Evolutionary conservation across 1,139 yeast species (phyloP), one percentile per base, ranked within the genome.

Genomic region (Tardiomyces blankii): DNA sequence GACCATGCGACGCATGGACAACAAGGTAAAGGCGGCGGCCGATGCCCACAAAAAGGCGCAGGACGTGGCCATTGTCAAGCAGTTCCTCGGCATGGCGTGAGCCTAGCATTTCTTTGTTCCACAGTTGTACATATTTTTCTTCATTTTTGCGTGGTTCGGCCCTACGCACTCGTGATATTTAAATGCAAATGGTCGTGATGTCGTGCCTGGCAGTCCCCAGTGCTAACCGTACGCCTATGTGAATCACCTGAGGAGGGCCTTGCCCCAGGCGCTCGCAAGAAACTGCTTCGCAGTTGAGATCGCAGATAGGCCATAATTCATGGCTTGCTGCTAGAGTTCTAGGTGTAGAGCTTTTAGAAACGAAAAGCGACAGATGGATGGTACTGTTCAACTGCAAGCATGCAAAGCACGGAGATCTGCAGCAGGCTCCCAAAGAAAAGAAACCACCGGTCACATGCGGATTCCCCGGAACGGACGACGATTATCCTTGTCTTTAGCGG

Each of bases 1-100:
- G 41, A 58, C 72, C 46, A 71, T 67, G 60, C 69, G 67, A 49
- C 62, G 59, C 66, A 72, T 69, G 68, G 49, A 55, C 54, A 23
- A 47, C 18, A 25, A 38, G 13, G 41, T 19, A 14, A 40, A 52
- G 27, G 33, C 40, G 7, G 49, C 49, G 5, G 46, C 18, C 32
- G 42, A 33, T 41, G 52, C 49, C 40, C 23, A 48, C 30, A 47
- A 51, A 6, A 49, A 50, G 23, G 19, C 43, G n/a, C 43, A 51
- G 38, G 54, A 58, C 25, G 50, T 47, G 14, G 59, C 55, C 35
- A 46, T 54, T 13, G 56, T 59, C 23, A 51, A 51, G 44, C 51
- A 47, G 44, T 54, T 46, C 41, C 50, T 59, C 41, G 54, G 56
- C 25, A 38, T 18, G 25, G 42, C 57, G 59, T 39, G 63, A 63